phyloP scores from a whole-genome alignment of 2,329 filamentous ascomycete species.

The Cytospora piceicola region DNA sequence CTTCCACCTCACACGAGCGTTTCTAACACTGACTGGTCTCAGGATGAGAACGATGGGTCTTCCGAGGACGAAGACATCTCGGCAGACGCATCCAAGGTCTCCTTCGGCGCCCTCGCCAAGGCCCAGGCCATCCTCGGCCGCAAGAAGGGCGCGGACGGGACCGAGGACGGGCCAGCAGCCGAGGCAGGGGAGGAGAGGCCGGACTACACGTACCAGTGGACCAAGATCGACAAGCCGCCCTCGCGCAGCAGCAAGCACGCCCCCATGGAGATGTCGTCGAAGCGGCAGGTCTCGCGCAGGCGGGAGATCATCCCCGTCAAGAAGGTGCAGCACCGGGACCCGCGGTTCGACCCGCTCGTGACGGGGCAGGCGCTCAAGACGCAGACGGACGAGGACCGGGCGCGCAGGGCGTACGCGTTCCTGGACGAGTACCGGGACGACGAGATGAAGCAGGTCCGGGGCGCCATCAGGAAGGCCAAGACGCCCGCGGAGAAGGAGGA shows the following conservation, averaged over 20 bases:
- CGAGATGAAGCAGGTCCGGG: conserved; percentile 79
- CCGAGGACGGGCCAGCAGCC: conserved; percentile 34
- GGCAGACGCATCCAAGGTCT: conserved; percentile 64
- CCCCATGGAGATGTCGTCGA: conserved; percentile 79
- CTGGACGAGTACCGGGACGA: conserved; percentile 80
- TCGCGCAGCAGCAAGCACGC: conserved; percentile 75
- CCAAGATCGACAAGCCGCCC: conserved; percentile 44
- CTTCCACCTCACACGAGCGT: neutral
- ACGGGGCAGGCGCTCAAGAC: conserved; percentile 38
- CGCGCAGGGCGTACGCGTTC: conserved; percentile 81
- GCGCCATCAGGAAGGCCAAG: conserved; percentile 68
- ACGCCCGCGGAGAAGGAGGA: conserved; percentile 66
- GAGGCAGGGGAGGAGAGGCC: neutral
- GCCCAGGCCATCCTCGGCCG: conserved; percentile 71
- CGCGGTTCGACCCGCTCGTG: conserved; percentile 76
- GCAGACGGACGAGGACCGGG: conserved; percentile 58
- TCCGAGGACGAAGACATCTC: conserved; percentile 42
- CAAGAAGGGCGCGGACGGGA: conserved; percentile 35
- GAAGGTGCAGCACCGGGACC: conserved; percentile 72
- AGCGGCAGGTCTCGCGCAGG: conserved; percentile 79
- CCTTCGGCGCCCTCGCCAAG: conserved; percentile 88
- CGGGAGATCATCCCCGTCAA: conserved; percentile 68
- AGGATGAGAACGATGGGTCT: conserved; percentile 40
- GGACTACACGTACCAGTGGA: neutral
- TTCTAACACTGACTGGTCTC: neutral